phyloP scores from a whole-genome alignment of 108 stramenopile species.

The Nannochloropsis salina region DNA sequence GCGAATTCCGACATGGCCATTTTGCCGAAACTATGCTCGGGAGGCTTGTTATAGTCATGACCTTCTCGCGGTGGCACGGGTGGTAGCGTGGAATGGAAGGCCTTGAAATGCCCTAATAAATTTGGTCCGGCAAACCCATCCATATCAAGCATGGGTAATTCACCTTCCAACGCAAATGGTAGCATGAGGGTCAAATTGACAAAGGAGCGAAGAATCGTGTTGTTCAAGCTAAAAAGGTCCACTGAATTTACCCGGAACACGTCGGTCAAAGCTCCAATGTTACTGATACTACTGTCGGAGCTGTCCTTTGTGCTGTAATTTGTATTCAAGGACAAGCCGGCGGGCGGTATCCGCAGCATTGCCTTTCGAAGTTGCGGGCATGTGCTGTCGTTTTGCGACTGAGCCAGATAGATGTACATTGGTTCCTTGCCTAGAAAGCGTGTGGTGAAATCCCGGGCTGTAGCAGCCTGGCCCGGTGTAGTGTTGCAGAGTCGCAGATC shows the following conservation, averaged over 20 bases:
- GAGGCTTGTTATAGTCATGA: neutral
- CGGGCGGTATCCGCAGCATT: neutral
- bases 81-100: neutral
- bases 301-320: neutral
- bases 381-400: neutral
- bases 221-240: conserved; percentile 1
- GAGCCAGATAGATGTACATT: neutral
- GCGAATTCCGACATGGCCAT: conserved; percentile 3
- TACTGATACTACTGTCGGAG: neutral
- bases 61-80: neutral
- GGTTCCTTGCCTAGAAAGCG: neutral
- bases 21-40: neutral
- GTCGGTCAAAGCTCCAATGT: conserved; percentile 2
- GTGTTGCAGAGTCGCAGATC: neutral
- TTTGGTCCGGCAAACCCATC: neutral
- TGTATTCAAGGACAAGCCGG: conserved; percentile 2
- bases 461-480: neutral
- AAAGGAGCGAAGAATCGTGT: neutral
- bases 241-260: neutral
- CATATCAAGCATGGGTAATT: neutral
- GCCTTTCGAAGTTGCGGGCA: neutral
- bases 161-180: neutral
- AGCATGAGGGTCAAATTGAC: conserved; percentile 5
- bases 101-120: conserved; percentile 13
- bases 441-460: neutral